phyloP scores from a whole-genome alignment of 2,329 filamentous ascomycete species.

The Mycosphaerella arachidis region DNA sequence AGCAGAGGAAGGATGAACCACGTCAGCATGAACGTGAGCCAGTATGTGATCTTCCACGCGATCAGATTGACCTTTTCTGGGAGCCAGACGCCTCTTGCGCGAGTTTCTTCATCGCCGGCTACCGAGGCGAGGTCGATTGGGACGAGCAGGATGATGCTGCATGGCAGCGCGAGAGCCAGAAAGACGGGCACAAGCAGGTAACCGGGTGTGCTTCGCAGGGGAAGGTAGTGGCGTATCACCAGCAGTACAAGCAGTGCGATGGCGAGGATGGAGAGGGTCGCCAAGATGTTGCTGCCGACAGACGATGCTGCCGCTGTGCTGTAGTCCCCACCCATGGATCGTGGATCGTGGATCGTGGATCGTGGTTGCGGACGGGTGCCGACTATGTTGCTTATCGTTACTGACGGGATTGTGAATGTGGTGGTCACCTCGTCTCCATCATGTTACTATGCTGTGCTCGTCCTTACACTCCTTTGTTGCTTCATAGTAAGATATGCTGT shows the following conservation, averaged over 20 bases:
- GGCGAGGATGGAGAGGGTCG: slow-evolving; percentile 63
- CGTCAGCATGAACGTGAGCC: slow-evolving; percentile 91
- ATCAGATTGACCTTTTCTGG: slow-evolving; percentile 73
- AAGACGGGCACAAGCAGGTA: slow-evolving; percentile 92
- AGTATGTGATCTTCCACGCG: slow-evolving; percentile 92
- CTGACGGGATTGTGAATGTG: neutral
- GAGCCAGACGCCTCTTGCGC: slow-evolving; percentile 77
- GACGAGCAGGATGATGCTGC: slow-evolving; percentile 84
- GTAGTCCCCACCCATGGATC: slow-evolving; percentile 3
- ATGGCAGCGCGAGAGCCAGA: slow-evolving; percentile 88
- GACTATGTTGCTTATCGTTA: neutral
- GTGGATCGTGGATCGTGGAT: neutral
- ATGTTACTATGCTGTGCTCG: neutral
- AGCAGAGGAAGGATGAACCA: slow-evolving; percentile 95
- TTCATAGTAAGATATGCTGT: neutral
- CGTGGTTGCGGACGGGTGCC: neutral
- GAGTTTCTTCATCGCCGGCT: slow-evolving; percentile 38
- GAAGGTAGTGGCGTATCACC: slow-evolving; percentile 83
- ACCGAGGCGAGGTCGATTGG: slow-evolving; percentile 92
- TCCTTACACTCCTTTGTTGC: neutral
- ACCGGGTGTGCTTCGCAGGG: slow-evolving; percentile 81
- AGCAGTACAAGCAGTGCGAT: slow-evolving; percentile 76
- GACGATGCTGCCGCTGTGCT: slow-evolving; percentile 50
- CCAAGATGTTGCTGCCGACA: slow-evolving; percentile 75
- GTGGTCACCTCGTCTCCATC: neutral